Percentiles rank a stretch among this genome's conserved stretches.
These are phyloP conservation scores for Brassica napus DNA, from an alignment of 345 rosid species.

Conservation along the genomic window DNA sequence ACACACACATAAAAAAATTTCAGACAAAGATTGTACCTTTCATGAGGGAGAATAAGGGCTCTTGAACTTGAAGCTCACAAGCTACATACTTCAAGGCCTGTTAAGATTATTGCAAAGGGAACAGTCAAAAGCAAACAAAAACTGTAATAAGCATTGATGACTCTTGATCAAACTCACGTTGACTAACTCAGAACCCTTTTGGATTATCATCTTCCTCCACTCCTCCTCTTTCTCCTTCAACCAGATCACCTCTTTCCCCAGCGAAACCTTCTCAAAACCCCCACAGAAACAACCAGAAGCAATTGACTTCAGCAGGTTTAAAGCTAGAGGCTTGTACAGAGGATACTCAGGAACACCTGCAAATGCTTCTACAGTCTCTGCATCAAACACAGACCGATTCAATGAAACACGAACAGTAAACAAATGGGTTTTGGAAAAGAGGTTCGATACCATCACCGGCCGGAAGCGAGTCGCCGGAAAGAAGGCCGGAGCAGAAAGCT, in stretches of 20 bases:
- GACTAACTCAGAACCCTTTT: constrained; percentile 43
- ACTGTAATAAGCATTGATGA: not conserved
- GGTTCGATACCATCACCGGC: constrained; percentile 13
- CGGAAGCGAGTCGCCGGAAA: constrained; percentile 27
- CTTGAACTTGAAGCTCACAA: constrained; percentile 51
- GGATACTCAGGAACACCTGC: constrained; percentile 56
- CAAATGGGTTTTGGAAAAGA: not conserved
- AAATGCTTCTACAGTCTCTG: constrained; percentile 35
- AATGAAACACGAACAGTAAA: no score
- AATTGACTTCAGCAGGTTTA: constrained; percentile 45
- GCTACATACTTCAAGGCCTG: constrained; percentile 42
- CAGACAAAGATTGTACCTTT: constrained; percentile 43
- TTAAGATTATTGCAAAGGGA: constrained; percentile 8
- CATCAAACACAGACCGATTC: not conserved
- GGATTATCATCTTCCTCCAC: constrained; percentile 44
- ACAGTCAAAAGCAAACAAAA: constrained; percentile 5
- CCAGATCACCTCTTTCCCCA: constrained; percentile 32
- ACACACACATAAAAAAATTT: not conserved
- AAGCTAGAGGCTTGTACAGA: constrained; percentile 52
- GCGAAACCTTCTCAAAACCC: constrained; percentile 26
- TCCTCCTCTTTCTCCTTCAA: constrained; percentile 44
- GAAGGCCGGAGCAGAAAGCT: constrained; percentile 52
- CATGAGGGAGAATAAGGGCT: constrained; percentile 49
- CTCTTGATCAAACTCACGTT: constrained; percentile 36
- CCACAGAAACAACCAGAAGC: constrained; percentile 38